Evolutionary conservation across 805 yeast species (phyloP), one percentile per base, ranked within the genome.

Genomic region (Candida ulmi): DNA sequence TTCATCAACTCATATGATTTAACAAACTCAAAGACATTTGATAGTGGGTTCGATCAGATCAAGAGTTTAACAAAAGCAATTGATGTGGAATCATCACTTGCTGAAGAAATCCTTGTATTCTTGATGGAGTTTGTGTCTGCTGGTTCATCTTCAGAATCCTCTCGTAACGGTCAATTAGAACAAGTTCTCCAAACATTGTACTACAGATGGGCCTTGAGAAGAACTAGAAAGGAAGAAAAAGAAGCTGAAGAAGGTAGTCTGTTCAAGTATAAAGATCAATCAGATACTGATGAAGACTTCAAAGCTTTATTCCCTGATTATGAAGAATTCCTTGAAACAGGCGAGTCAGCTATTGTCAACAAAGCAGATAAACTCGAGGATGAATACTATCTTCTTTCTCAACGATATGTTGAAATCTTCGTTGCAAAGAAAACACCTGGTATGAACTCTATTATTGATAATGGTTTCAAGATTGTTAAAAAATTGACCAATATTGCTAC

Each of bases 221-320:
- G 82, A 41, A 62, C 83, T 58, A 78, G 80, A 45, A 66, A 71
- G 36, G 87, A 84, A 47, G 81, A 85, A 48, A 74, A 73, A 30
- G 78, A 70, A 15, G 73, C 76, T 3, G 73, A 73, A 38, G 74
- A 77, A 31, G 74, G 77, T 1, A 78, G 82, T 15, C 65, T 87
- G 29, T 90, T 76, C 63, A 83, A 73, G 54, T 83, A 73, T 51
- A 62, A 71, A 21, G 88, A 81, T 45, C 74, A 77, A 2, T 74
- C 76, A 2, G 88, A 84, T 41, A 74, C 75, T 3, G 96, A 88
- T 46, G 78, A 72, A n/a, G 97, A 90, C 39, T 88, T 90, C 63
- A 74, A 65, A 50, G 55, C 54, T n/a, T 57, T 90, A 63, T 91
- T 91, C 71, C 97, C 97, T 0, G 96, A 88, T 55, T 87, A 77